Conservation (phyloP, 129 eudicot species). For the Lactuca sativa region DNA sequence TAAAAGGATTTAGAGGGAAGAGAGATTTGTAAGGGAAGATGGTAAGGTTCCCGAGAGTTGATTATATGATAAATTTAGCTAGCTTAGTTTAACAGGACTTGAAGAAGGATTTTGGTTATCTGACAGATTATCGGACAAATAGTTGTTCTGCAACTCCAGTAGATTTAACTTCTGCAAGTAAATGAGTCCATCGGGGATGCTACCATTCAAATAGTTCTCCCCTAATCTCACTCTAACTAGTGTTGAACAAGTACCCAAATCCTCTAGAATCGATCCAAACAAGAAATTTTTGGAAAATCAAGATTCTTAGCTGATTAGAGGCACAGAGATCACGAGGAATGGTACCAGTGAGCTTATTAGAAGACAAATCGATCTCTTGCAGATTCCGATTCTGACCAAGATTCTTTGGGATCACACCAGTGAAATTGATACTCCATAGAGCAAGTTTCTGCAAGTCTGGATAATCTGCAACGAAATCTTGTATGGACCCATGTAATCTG, state of each 20-base stretch:
- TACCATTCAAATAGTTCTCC: slow-evolving; percentile 85
- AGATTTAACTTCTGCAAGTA: slow-evolving; percentile 78
- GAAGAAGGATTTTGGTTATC: slow-evolving; percentile 44
- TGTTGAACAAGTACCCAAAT: slow-evolving; percentile 63
- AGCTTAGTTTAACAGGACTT: slow-evolving; percentile 49
- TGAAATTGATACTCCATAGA: slow-evolving; percentile 91
- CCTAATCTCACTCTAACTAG: slow-evolving; percentile 84
- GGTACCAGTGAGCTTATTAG: slow-evolving; percentile 94
- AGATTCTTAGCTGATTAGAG: slow-evolving; percentile 54
- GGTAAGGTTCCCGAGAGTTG: slow-evolving; percentile 76
- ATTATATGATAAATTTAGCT: slow-evolving; percentile 68
- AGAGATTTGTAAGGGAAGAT: slow-evolving; percentile 57
- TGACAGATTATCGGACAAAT: slow-evolving; percentile 60
- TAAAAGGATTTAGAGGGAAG: slow-evolving; percentile 67
- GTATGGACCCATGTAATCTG: slow-evolving; percentile 84
- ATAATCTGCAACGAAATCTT: slow-evolving; percentile 75
- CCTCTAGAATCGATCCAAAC: slow-evolving; percentile 83
- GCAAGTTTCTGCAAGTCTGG: slow-evolving; percentile 50
- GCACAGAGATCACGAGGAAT: slow-evolving; percentile 78
- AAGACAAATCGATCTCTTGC: slow-evolving; percentile 73
- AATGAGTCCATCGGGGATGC: slow-evolving; percentile 72
- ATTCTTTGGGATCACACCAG: slow-evolving; percentile 74
- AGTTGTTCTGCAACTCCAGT: slow-evolving; percentile 77
- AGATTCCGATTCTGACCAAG: slow-evolving; percentile 74
- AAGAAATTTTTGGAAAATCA: slow-evolving; percentile 76